Conservation (phyloP, 2,329 filamentous ascomycete genomes). For the Xylariaceae sp. region DNA sequence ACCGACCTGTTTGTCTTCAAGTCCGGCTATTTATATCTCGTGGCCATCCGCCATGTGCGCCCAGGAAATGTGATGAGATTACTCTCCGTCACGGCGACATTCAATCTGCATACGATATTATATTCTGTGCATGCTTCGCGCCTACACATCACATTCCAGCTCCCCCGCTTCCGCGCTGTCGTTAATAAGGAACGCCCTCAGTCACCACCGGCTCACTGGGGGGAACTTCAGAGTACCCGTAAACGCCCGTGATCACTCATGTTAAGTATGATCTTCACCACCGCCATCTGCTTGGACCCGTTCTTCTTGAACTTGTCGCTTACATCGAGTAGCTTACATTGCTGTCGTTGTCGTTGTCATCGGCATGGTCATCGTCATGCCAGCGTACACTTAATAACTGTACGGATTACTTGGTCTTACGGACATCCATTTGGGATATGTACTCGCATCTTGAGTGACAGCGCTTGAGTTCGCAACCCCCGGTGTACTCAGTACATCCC, state of each 20-base stretch:
- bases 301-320: background rate
- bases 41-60: too few relatives aligned
- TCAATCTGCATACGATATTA: background rate
- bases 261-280: background rate
- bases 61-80: background rate
- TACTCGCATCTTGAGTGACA: background rate
- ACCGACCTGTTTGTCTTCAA: too few relatives aligned
- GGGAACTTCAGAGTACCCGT: too few relatives aligned
- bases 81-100: background rate
- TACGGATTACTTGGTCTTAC: background rate
- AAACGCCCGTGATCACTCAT: too few relatives aligned
- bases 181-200: background rate
- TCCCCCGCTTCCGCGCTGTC: background rate
- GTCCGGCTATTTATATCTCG: too few relatives aligned
- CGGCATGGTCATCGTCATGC: background rate
- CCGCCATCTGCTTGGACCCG: background rate
- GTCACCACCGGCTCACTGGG: background rate
- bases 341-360: background rate
- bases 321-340: background rate
- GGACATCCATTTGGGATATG: background rate
- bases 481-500: background rate
- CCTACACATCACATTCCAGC: too few relatives aligned
- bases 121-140: background rate
- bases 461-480: background rate
- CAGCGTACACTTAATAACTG: background rate